Base-by-base conservation (phyloP, 495 filamentous ascomycete genomes). In the Trichoderma orchidacearum region DNA sequence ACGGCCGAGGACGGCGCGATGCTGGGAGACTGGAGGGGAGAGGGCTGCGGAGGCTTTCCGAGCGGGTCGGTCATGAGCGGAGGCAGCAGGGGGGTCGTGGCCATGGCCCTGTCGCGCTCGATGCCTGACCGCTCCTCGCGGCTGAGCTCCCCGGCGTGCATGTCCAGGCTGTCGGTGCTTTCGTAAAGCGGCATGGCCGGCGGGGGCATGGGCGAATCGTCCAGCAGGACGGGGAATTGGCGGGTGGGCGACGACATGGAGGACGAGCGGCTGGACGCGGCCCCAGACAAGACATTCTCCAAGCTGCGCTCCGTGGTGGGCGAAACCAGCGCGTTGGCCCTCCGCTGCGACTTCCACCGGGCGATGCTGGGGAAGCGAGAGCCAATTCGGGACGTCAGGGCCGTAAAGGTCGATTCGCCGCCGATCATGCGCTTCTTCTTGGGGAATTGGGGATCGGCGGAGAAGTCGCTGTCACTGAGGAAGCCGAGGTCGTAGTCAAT, bases 1-100 rank as follows among this genome's bases (percentile, higher is more conserved):
- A 3, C 56, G 51, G 53, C 31, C 7, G 56, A 38, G 2, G 68
- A 61, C 1, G 64, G 66, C 6, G 70, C 67, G 27, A 77, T 56
- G n/a, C 82, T 85, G 0, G 90, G 89, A 0, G 90, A 95, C 63
- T 93, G 87, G 38, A 95, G 70, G 3, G 90, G 89, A 3, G 90
- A 93, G 52, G 53, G 54, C 61, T 60, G 61, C 58, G 69, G 54
- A 5, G 67, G 66, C 29, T 61, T 58, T 6, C 57, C 11, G 8
- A 63, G 60, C 4, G 55, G 51, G 32, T 84, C 80, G 35, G 81
- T 82, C 71, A 91, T 77, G 51, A 94, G 72, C 0, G 90, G 90
- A 2, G 90, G 89, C 0, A 95, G 75, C 11, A 95, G 74, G 5
- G 90, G 90, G 3, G 90, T 95, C 4, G 84, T 85, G 0, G 87